These are phyloP conservation scores for Cryphonectria nitschkei DNA, from an alignment of 2,329 filamentous ascomycete genomes.

Conservation along the genomic window DNA sequence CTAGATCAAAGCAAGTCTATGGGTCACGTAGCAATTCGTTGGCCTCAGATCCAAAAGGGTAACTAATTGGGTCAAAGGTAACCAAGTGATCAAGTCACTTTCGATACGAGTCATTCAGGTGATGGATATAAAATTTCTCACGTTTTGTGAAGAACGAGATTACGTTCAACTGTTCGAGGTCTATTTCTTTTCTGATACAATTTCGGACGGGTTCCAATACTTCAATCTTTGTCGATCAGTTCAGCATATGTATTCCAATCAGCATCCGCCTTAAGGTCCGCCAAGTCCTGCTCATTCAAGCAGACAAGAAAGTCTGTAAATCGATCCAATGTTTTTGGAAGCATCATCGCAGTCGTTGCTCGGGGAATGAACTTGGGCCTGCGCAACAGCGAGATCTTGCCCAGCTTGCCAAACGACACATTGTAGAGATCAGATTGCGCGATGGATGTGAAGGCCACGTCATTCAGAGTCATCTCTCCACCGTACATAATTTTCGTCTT, in stretches of 20 bases:
- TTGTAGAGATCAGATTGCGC: conserved; percentile 2
- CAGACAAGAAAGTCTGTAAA: conserved; percentile 4
- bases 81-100: too few relatives aligned
- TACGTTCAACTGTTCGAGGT: too few relatives aligned
- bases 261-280: background rate
- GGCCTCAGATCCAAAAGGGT: background rate
- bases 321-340: background rate
- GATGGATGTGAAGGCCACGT: conserved; percentile 3
- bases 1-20: background rate
- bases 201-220: background rate
- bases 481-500: conserved; percentile 1
- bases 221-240: background rate
- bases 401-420: conserved; percentile 1
- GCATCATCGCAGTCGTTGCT: background rate
- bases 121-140: too few relatives aligned
- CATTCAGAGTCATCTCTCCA: background rate
- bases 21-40: background rate
- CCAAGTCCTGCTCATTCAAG: conserved; percentile 4
- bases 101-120: too few relatives aligned
- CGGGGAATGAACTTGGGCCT: background rate
- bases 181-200: too few relatives aligned
- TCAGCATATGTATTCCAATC: conserved; percentile 5
- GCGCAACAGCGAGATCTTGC: background rate
- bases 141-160: too few relatives aligned
- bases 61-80: too few relatives aligned